Base-by-base conservation (phyloP, 352 stramenopile genomes). In the Pythium pectinolyticum region DNA sequence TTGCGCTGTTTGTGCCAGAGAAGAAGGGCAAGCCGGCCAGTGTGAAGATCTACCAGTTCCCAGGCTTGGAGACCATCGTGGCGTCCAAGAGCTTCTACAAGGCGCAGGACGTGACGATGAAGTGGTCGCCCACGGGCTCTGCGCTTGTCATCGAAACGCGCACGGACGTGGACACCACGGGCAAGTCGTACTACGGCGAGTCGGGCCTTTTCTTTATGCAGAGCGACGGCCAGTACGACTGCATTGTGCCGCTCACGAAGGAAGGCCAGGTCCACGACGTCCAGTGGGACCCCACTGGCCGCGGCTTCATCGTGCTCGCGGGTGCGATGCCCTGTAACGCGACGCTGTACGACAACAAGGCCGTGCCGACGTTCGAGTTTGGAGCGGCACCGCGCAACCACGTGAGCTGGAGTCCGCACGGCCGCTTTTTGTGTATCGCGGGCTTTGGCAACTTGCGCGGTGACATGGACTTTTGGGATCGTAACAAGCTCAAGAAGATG, bases 171-270 rank as follows among this genome's bases (percentile, higher is more conserved):
- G 91, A 97, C 62, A 96, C 89, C 37, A 94, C 88, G 0, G 94
- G 94, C 59, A 86, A 98, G 73, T 98, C 91, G 41, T 99, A 99
- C 78, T 99, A 99, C 62, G 97, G 97, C 48, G 97, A 97, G 56
- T 98, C 96, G 0, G 90, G 94, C 11, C 75, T 99, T 2, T 99
- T 98, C 74, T 94, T 99, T 64, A 73, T 99, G 63, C 84, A 97
- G 72, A 86, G 83, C 52, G 90, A 97, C 61, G 88, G 91, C 34
- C 78, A 89, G 27, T 96, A 97, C 67, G 86, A 97, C 69, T 97
- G 72, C 82, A 97, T 87, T 70, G 91, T 88, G 58, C 96, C 75
- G 60, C 83, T 83, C 19, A 96, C 77, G 54, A 98, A 92, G 63
- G 78, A 95, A 63, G 94, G 96, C 4, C 84, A 90, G 20, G 94